Percentiles rank a stretch among this genome's conserved stretches.
phyloP scores from a whole-genome alignment of 2,329 filamentous ascomycete species.

The Zymoseptoria brevis region DNA sequence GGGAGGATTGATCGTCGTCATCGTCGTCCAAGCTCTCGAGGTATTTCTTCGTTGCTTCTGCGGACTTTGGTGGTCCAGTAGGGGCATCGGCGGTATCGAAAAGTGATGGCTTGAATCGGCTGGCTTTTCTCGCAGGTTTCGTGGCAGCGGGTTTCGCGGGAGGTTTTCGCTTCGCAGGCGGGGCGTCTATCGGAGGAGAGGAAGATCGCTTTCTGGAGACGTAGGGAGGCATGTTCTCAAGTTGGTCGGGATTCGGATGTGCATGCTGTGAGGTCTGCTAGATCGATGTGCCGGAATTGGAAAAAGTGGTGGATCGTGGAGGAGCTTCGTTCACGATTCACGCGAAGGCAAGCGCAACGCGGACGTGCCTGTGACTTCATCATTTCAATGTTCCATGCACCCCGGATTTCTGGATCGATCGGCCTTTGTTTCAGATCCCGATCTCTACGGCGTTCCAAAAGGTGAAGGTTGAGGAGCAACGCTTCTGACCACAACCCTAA shows the following conservation, averaged over 20 bases:
- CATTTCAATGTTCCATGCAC: neutral
- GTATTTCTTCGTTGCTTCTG: conserved; percentile 28
- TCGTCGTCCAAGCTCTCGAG: conserved; percentile 32
- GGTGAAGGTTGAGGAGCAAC: no score
- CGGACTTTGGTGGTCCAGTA: conserved; percentile 18
- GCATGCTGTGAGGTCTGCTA: neutral
- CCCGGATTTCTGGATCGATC: neutral
- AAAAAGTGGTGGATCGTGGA: neutral
- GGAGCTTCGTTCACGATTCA: neutral
- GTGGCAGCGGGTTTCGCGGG: conserved; percentile 28
- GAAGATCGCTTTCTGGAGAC: conserved; percentile 59
- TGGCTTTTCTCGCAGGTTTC: conserved; percentile 17
- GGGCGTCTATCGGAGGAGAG: conserved; percentile 44
- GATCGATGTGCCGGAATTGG: neutral
- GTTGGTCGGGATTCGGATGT: neutral
- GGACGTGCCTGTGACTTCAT: neutral
- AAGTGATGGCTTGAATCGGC: conserved; percentile 31
- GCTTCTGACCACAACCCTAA: no score
- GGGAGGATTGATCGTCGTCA: conserved; percentile 32
- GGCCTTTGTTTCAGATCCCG: neutral
- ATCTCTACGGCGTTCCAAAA: neutral
- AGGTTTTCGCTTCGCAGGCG: conserved; percentile 35
- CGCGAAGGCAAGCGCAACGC: neutral
- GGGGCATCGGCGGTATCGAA: conserved; percentile 40
- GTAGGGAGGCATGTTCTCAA: conserved; percentile 57